Percentiles rank a stretch among this genome's conserved stretches.
These are phyloP conservation scores for Quercus suber DNA, from an alignment of 306 rosid species.

Conservation along the genomic window DNA sequence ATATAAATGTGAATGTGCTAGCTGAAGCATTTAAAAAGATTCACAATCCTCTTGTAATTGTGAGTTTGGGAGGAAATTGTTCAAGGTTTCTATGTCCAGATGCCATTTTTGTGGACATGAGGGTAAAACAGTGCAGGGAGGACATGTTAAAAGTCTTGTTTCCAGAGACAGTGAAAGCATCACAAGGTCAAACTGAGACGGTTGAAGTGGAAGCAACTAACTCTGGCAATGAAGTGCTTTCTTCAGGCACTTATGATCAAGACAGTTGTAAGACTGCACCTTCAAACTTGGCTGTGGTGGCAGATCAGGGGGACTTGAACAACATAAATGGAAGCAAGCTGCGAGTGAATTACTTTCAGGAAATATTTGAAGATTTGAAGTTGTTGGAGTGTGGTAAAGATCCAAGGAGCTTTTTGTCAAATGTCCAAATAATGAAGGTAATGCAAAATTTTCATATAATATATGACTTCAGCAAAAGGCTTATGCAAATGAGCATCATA, in stretches of 20 bases:
- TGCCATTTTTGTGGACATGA: too few relatives aligned
- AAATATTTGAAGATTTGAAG: constrained; percentile 6
- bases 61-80: constrained; percentile 3
- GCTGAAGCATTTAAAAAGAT: constrained; percentile 46
- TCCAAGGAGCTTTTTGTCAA: neutral
- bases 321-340: neutral
- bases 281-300: too few relatives aligned
- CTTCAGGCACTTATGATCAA: too few relatives aligned
- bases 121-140: too few relatives aligned
- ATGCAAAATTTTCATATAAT: neutral
- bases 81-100: too few relatives aligned
- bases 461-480: neutral
- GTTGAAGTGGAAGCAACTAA: too few relatives aligned
- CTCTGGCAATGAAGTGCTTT: too few relatives aligned
- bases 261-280: too few relatives aligned
- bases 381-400: neutral
- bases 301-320: too few relatives aligned
- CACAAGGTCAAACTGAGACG: too few relatives aligned
- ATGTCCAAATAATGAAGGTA: constrained; percentile 27
- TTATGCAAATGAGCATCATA: neutral
- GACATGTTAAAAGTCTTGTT: too few relatives aligned
- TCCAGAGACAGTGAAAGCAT: too few relatives aligned
- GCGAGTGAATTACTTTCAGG: constrained; percentile 5
- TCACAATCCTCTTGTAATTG: constrained; percentile 52
- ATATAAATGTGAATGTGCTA: constrained; percentile 18